Evolutionary conservation across 345 rosid genomes (phyloP), one percentile per base, ranked within the genome.

Genomic region (Geranium rotundifolium): DNA sequence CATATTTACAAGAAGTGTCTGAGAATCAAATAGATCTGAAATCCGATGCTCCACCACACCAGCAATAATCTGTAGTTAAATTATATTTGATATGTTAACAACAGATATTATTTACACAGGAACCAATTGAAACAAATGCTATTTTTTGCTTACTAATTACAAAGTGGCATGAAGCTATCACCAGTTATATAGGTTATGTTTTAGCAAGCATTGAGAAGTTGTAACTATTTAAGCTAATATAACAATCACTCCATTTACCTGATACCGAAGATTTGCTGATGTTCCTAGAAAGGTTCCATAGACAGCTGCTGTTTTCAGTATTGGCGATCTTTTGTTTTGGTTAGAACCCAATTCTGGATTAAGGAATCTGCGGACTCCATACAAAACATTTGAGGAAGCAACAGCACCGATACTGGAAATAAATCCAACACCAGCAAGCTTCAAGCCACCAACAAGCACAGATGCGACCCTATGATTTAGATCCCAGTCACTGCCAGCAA

Each of bases 251-350:
- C 39, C 17, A 62, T 60, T 41, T 67, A 91, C 98, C 96, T 91
- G 98, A 77, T 85, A 91, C 54, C 96, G 90, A 57, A 91, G 79
- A 81, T 89, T 91, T 64, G 98, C 89, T 63, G 95, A 89, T 75
- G 74, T 82, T 73, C 96, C 98, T 19, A 91, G 86, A 80, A 89
- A 91, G 75, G 81, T 19, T 57, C 83, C 71, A 75, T 91, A 91
- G 3, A 91, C 76, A 69, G 66, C 57, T 4, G 96, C 98, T 18
- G 95, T 85, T 78, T 89, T 89, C 27, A 91, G 81, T 61, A 89
- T 76, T 17, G 98, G 98, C 37, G 96, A 89, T 73, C 96, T 89
- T 74, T 71, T 85, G 37, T 71, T 80, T 71, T 78, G 82, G 58
- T 75, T 65, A 49, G 73, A 64, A 54, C 64, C 81, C 56, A 75